These are phyloP conservation scores for Starmerella gropengiesseri DNA, from an alignment of 805 yeast species.

Conservation along the genomic window DNA sequence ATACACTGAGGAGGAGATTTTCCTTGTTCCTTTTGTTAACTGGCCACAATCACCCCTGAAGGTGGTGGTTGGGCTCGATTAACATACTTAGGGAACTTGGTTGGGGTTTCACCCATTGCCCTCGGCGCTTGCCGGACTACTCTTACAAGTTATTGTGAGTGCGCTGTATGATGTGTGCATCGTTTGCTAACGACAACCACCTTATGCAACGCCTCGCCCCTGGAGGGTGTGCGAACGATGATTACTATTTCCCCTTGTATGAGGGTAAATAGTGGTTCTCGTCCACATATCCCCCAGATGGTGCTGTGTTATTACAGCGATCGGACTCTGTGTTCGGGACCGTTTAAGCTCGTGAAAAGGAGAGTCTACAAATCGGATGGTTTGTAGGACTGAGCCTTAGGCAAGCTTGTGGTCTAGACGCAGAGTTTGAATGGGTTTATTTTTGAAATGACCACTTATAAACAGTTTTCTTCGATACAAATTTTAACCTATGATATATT, in stretches of 20 bases:
- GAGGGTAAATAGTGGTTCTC: slow-evolving; percentile 10
- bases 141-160: slow-evolving; percentile 14
- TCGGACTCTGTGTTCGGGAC: background rate
- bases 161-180: too few species aligned
- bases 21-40: slow-evolving; percentile 4
- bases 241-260: slow-evolving; percentile 8
- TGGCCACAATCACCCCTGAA: too few species aligned
- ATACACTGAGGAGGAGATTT: slow-evolving; percentile 18
- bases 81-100: slow-evolving; percentile 2
- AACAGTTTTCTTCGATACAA: background rate
- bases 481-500: too few species aligned
- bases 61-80: background rate
- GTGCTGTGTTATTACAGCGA: slow-evolving; percentile 18
- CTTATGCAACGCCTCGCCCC: slow-evolving; percentile 6
- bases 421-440: background rate
- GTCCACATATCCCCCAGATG: slow-evolving; percentile 14
- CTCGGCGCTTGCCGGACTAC: slow-evolving; percentile 18
- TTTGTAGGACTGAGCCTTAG: slow-evolving; percentile 9
- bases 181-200: too few species aligned
- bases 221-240: slow-evolving; percentile 14
- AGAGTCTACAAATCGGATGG: background rate
- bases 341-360: slow-evolving; percentile 12
- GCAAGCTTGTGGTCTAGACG: slow-evolving; percentile 2
- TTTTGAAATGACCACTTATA: background rate
- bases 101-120: slow-evolving; percentile 18